Base-by-base conservation (phyloP, 2,329 filamentous ascomycete species). In the Ceratocystis ficicola region DNA sequence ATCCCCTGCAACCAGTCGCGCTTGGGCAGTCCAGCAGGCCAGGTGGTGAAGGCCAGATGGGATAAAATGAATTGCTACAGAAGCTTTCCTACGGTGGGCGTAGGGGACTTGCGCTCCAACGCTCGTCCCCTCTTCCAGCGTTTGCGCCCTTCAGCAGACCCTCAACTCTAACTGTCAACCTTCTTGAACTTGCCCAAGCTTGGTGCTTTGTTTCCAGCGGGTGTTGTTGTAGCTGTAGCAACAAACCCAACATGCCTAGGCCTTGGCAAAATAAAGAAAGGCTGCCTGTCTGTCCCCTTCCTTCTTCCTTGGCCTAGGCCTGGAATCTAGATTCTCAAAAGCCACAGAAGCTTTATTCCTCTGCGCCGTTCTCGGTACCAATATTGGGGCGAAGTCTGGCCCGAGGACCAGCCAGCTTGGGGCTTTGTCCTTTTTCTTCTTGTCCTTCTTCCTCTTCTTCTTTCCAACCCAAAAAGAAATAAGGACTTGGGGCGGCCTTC, bases 81-180 rank as follows among this genome's bases (percentile, higher is more conserved):
- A 59, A 59, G 55, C 55, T 59, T 59, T 36, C 15, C 5, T 59
- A 59, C 55, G 28, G 55, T 59, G 55, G n/a, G 55, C 17, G n/a
- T 59, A 15, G 55, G 55, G 50, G 28, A 52, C 48, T 52, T 10
- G 48, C 8, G 25, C 48, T 52, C 48, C 48, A 15, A 52, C 48
- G 48, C 48, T 52, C 7, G 48, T 50, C 22, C 48, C 48, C 48
- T 50, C 48, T 22, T 48, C 44, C 17, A 50, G 46, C 22, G 46
- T 22, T 50, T 50, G 46, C 22, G 7, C 44, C 5, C 44, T 20
- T 48, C 17, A n/a, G 46, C 46, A 48, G 15, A 46, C 44, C n/a
- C n/a, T 15, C 44, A 46, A 32, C 48, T 52, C 48, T 52, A 22
- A 55, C 25, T 55, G 46, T n/a, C 46, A 50, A 22, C n/a, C n/a